Evolutionary conservation across 305 asterid species (phyloP).

Genomic region (Solanum hybrid): DNA sequence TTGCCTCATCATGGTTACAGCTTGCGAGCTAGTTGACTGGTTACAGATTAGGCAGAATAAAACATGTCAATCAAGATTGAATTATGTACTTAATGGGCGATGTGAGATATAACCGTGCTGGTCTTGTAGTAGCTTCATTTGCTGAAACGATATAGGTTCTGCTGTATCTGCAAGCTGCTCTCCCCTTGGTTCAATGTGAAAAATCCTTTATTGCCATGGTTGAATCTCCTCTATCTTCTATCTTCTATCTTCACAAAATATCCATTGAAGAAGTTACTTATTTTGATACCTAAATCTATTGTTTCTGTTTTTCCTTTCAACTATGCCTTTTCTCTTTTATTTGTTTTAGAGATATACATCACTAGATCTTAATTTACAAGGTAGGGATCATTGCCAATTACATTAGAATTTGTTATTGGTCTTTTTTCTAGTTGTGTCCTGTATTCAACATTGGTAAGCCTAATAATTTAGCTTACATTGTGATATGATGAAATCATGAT

Average conservation of each 20-base stretch:
- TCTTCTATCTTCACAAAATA: background rate
- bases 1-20: background rate
- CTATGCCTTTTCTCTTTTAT: background rate
- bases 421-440: background rate
- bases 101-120: background rate
- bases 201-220: background rate
- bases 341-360: background rate
- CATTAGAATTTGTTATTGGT: background rate
- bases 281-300: background rate
- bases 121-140: background rate
- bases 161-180: background rate
- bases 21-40: background rate
- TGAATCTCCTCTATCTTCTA: background rate
- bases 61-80: background rate
- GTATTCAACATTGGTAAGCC: background rate
- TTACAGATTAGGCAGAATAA: background rate
- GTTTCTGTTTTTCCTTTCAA: background rate
- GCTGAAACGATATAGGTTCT: background rate
- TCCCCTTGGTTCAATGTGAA: background rate
- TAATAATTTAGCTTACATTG: background rate
- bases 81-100: background rate
- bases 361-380: background rate
- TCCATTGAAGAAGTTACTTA: background rate
- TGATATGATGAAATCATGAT: background rate
- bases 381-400: background rate